Evolutionary conservation across 1,284 basidiomycete genomes (phyloP), one percentile per base, ranked within the genome.

Genomic region (Ceratobasidium theobromae): DNA sequence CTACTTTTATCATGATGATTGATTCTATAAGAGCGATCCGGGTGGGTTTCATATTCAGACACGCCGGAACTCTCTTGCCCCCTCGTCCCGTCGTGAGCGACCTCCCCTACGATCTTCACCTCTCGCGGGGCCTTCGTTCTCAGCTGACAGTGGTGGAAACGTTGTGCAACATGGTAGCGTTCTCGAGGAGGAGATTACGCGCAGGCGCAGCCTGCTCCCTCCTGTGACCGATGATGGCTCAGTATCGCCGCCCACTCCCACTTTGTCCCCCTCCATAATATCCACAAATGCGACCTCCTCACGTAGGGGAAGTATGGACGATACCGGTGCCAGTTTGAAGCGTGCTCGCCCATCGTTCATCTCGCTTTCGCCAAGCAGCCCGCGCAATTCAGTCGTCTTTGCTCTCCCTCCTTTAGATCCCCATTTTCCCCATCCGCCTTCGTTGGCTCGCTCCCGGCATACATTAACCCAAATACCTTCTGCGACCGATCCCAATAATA

Each of bases 291-390:
- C 33, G 12, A 25, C 30, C 5, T 46, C 58, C 4, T 62, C 58
- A 4, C 49, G 49, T 16, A 23, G 45, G 28, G 46, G 33, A 43
- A 60, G 57, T 18, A 33, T 46, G 4, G 49, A 23, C 3, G 46
- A 25, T 11, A 27, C n/a, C 33, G 46, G 18, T 5, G 48, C 1
- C 9, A 12, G 16, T 12, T 35, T 38, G 14, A 35, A 49, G n/a
- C 49, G 40, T n/a, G 60, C 60, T 11, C 32, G 60, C 21, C 60
- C 60, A 6, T 65, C 60, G 28, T 65, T 65, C 38, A 65, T 65
- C 21, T 65, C 60, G 8, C 30, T 65, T 14, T 48, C 60, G 18
- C 49, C 60, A n/a, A 48, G 35, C 3, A 28, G 33, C 9, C 28
- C 27, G 38, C 23, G 16, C 18, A 49, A 21, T 18, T 12, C 60